Percentiles rank a stretch among this genome's conserved stretches.
These are phyloP conservation scores for Ballota nigra DNA, from an alignment of 257 asterid species.

Conservation along the genomic window DNA sequence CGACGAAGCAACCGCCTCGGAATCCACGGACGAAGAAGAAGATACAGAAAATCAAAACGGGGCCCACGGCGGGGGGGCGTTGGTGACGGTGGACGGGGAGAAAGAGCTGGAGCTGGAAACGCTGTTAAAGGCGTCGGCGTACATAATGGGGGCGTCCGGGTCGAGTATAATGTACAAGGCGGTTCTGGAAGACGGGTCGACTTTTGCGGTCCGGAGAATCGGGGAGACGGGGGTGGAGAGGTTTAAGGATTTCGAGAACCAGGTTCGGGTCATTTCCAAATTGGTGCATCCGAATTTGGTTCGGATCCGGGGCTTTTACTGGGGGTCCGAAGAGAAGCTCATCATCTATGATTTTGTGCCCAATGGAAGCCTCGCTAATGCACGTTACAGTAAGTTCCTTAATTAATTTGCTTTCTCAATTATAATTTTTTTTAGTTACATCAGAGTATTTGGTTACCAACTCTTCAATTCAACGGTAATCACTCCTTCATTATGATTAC, in stretches of 20 bases:
- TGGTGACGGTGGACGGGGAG: slow-evolving; percentile 80
- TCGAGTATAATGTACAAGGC: slow-evolving; percentile 92
- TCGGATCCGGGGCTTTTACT: slow-evolving; percentile 74
- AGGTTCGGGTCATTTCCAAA: slow-evolving; percentile 57
- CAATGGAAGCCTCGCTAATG: slow-evolving; percentile 82
- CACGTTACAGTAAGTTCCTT: slow-evolving; percentile 64
- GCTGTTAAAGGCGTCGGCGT: slow-evolving; percentile 76
- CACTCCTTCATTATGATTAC: too few species aligned
- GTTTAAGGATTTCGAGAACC: slow-evolving; percentile 76
- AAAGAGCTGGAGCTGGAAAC: slow-evolving; percentile 77
- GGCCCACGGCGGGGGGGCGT: slow-evolving; percentile 42
- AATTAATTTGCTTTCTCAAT: background rate
- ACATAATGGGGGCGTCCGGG: slow-evolving; percentile 81
- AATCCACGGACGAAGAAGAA: slow-evolving; percentile 35
- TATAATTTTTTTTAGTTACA: too few species aligned
- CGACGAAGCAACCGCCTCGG: slow-evolving; percentile 37
- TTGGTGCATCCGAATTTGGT: slow-evolving; percentile 84
- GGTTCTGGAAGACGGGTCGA: slow-evolving; percentile 77
- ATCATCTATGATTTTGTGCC: slow-evolving; percentile 88
- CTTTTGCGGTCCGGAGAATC: slow-evolving; percentile 70
- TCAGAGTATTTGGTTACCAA: too few species aligned
- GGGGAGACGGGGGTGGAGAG: slow-evolving; percentile 78
- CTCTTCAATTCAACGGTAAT: too few species aligned
- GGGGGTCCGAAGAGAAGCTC: slow-evolving; percentile 86
- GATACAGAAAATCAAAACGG: slow-evolving; percentile 13